A percentile compares a stretch with the other conserved stretches of the same genome.
phyloP scores from a whole-genome alignment of 1,284 basidiomycete species.

The Sanguinoderma infundibulare region DNA sequence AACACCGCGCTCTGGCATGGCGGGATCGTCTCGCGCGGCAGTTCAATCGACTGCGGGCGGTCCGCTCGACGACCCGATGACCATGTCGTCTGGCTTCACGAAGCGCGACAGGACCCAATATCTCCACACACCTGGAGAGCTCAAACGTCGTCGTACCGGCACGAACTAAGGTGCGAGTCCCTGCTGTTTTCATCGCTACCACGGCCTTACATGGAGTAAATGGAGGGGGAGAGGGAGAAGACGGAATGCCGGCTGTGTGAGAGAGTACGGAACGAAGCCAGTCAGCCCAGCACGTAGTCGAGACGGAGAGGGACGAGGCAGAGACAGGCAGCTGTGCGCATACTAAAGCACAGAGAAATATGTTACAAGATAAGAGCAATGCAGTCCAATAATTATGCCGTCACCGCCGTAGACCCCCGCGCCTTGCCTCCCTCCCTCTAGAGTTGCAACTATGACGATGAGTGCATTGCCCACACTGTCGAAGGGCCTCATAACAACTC shows the following conservation, averaged over 20 bases:
- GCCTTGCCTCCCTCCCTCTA: not conserved
- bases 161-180: too few relatives aligned
- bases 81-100: too few relatives aligned
- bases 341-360: conserved; percentile 33
- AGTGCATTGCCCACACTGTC: conserved; percentile 76
- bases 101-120: too few relatives aligned
- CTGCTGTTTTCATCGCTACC: too few relatives aligned
- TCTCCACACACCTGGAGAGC: too few relatives aligned
- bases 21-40: too few relatives aligned
- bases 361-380: conserved; percentile 30
- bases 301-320: not conserved
- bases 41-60: too few relatives aligned
- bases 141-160: too few relatives aligned
- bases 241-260: conserved; percentile 5
- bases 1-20: too few relatives aligned
- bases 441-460: conserved; percentile 23
- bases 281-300: conserved; percentile 2
- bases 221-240: not conserved
- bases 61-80: too few relatives aligned
- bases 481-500: too few relatives aligned
- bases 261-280: conserved; percentile 1
- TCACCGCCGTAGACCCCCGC: not conserved
- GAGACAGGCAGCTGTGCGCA: conserved; percentile 23
- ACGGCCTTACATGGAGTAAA: too few relatives aligned
- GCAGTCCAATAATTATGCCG: conserved; percentile 11